Conservation (phyloP, 2,329 filamentous ascomycete genomes). For the Calonectria crousiana region DNA sequence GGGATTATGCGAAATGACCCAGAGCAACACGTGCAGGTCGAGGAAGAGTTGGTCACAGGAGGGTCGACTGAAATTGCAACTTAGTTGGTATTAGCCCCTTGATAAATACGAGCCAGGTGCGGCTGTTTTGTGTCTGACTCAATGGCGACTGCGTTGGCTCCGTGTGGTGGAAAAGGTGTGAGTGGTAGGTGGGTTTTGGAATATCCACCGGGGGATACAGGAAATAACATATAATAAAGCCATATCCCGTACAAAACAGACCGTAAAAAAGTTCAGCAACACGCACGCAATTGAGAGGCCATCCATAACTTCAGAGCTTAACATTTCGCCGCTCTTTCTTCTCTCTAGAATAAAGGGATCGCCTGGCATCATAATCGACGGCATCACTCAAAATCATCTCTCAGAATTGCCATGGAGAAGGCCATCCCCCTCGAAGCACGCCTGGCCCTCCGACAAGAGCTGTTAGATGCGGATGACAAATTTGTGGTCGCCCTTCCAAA, state of each 20-base stretch:
- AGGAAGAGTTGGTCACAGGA: not conserved
- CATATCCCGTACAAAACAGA: not conserved
- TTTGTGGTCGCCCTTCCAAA: conserved; percentile 29
- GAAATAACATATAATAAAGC: not conserved
- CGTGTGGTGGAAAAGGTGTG: not conserved
- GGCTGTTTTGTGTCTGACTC: not conserved
- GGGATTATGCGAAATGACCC: not conserved
- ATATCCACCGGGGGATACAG: no score
- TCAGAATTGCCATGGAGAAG: not conserved
- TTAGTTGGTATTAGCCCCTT: not conserved
- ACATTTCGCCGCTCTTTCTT: not conserved
- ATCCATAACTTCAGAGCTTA: not conserved
- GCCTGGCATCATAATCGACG: not conserved
- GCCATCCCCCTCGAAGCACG: not conserved
- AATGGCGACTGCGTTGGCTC: not conserved
- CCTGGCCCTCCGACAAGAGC: conserved; percentile 5
- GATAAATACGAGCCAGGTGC: not conserved
- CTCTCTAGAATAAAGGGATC: no score
- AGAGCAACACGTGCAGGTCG: not conserved
- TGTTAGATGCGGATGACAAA: conserved; percentile 18
- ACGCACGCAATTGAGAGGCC: not conserved
- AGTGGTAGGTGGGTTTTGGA: not conserved
- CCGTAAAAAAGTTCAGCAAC: not conserved
- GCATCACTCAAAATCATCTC: not conserved
- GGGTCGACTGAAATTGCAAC: not conserved